A percentile compares a stretch with the other conserved stretches of the same genome.
Conservation (phyloP, 192 early-diverging fungal genomes). For the Coemansia sp. region DNA sequence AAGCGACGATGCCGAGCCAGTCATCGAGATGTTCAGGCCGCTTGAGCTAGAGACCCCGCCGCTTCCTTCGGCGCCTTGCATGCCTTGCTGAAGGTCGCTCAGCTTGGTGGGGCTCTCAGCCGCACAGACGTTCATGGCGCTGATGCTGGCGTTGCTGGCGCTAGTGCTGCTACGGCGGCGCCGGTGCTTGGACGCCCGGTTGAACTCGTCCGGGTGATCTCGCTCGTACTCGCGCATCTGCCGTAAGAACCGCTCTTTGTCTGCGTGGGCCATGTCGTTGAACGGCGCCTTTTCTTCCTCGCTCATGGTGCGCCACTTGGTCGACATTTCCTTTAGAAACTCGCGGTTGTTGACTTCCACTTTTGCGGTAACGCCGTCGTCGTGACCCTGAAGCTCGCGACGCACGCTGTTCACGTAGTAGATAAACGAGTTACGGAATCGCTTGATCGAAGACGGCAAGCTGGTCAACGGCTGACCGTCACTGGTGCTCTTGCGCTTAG, state of each 20-base stretch:
- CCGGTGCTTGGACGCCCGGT: constrained; percentile 14
- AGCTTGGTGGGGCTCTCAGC: not conserved
- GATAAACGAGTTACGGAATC: constrained; percentile 57
- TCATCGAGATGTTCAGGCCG: constrained; percentile 30
- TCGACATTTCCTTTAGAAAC: constrained; percentile 52
- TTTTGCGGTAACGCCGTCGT: constrained; percentile 24
- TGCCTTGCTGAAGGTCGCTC: not conserved
- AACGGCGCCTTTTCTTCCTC: constrained; percentile 50
- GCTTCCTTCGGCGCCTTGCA: not conserved
- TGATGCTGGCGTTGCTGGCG: constrained; percentile 16
- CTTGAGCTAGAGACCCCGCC: not conserved
- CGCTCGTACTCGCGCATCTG: constrained; percentile 48
- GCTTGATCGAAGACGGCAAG: constrained; percentile 45
- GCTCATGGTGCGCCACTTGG: constrained; percentile 42
- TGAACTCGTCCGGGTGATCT: constrained; percentile 38
- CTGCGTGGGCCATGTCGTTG: constrained; percentile 35
- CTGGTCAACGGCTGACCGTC: constrained; percentile 46
- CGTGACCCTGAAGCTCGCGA: constrained; percentile 21
- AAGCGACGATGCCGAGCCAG: not conserved
- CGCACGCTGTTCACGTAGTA: constrained; percentile 51
- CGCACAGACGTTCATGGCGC: constrained; percentile 4
- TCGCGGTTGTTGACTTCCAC: constrained; percentile 46
- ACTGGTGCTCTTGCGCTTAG: constrained; percentile 51
- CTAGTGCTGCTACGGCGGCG: constrained; percentile 37
- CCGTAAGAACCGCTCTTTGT: constrained; percentile 49